Conservation (phyloP, 2,329 filamentous ascomycete genomes). For the Hirsutella minnesotensis region DNA sequence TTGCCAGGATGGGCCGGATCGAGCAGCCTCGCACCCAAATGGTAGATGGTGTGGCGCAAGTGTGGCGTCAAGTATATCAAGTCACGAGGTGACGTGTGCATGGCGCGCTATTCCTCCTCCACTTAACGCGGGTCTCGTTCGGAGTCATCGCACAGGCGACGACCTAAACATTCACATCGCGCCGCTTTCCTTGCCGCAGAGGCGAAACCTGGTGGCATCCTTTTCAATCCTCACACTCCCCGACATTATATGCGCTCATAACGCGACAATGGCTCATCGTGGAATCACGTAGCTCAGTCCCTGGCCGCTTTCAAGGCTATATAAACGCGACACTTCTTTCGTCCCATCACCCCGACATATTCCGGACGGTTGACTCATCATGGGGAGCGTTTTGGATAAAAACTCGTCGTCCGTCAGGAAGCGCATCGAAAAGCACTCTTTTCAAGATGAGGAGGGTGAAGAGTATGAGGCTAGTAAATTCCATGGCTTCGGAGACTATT, state of each 20-base stretch:
- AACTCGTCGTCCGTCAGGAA: constrained; percentile 52
- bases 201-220: no score
- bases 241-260: no score
- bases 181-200: no score
- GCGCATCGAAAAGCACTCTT: constrained; percentile 54
- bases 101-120: no score
- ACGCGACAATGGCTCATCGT: no score
- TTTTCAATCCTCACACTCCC: no score
- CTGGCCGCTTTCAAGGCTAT: background rate
- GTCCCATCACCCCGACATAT: background rate
- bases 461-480: constrained; percentile 85
- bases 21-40: background rate
- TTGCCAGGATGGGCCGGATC: background rate
- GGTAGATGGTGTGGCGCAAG: background rate
- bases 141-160: no score
- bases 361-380: constrained; percentile 16
- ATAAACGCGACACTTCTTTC: background rate
- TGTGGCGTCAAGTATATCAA: constrained; percentile 8
- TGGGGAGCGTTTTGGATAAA: constrained; percentile 51
- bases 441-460: constrained; percentile 72
- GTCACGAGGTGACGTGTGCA: constrained; percentile 30
- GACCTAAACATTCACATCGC: no score
- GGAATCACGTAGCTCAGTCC: no score
- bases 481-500: constrained; percentile 84
- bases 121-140: background rate